These are phyloP conservation scores for Sclerotinia borealis DNA, from an alignment of 2,329 filamentous ascomycete genomes.

Conservation along the genomic window DNA sequence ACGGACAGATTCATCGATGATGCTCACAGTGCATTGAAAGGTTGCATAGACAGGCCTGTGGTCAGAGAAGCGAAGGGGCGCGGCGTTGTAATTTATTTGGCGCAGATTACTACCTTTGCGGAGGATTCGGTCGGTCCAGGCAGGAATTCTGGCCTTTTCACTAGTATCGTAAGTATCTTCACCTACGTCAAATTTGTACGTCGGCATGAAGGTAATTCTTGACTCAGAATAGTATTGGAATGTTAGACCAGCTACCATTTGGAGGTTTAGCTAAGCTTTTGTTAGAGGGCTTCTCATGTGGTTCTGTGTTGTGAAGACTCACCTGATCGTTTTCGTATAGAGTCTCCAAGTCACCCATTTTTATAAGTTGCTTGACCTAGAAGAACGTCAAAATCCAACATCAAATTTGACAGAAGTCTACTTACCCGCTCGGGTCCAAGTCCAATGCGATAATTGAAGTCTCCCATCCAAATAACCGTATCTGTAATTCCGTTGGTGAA, in stretches of 20 bases:
- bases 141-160: constrained; percentile 89
- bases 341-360: constrained; percentile 64
- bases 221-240: constrained; percentile 93
- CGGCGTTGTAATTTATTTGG: constrained; percentile 76
- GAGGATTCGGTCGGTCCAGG: constrained; percentile 93
- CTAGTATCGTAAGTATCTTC: constrained; percentile 85
- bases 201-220: constrained; percentile 80
- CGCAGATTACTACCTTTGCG: constrained; percentile 78
- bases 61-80: constrained; percentile 83
- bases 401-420: background rate
- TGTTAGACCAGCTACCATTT: constrained; percentile 87
- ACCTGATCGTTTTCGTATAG: constrained; percentile 90
- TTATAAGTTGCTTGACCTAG: constrained; percentile 56
- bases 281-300: constrained; percentile 2
- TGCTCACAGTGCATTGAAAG: constrained; percentile 77
- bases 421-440: constrained; percentile 67
- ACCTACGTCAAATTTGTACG: constrained; percentile 91
- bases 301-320: constrained; percentile 17
- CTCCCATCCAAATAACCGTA: constrained; percentile 87
- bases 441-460: constrained; percentile 97
- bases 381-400: background rate
- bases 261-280: constrained; percentile 65
- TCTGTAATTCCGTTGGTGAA: constrained; percentile 38
- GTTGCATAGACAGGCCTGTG: constrained; percentile 91
- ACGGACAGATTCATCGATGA: constrained; percentile 69